phyloP scores from a whole-genome alignment of 495 filamentous ascomycete species.

The Barbatosphaeria neglecta region DNA sequence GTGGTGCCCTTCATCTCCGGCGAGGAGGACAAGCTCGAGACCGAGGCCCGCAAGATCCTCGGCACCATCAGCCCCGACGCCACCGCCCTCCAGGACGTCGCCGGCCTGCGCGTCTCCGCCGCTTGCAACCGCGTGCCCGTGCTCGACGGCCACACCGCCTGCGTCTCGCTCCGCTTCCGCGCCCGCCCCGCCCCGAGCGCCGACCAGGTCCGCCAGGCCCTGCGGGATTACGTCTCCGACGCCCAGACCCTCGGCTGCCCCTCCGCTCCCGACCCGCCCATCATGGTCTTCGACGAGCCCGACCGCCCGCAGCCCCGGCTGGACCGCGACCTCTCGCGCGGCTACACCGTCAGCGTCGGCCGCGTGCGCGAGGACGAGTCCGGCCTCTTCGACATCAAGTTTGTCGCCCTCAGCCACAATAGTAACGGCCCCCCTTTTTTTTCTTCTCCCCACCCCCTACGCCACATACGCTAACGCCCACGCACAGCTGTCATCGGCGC shows the following conservation, averaged over 20 bases:
- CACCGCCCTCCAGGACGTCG: slow-evolving; percentile 55
- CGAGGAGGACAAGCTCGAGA: slow-evolving; percentile 81
- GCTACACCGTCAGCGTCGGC: slow-evolving; percentile 75
- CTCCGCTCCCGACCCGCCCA: slow-evolving; percentile 61
- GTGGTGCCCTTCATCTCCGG: slow-evolving; percentile 79
- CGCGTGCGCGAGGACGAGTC: slow-evolving; percentile 62
- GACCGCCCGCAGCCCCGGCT: slow-evolving; percentile 79
- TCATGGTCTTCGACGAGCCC: slow-evolving; percentile 66
- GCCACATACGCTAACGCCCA: slow-evolving; percentile 2
- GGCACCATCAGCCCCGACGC: slow-evolving; percentile 52
- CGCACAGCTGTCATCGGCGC: slow-evolving; percentile 76
- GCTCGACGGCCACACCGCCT: slow-evolving; percentile 75
- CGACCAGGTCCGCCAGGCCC: slow-evolving; percentile 55
- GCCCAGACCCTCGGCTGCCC: slow-evolving; percentile 63
- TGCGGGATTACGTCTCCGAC: slow-evolving; percentile 64
- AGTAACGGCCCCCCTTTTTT: slow-evolving; percentile 38
- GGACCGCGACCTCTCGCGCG: slow-evolving; percentile 60
- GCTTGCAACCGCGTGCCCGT: slow-evolving; percentile 77
- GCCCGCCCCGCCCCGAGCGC: slow-evolving; percentile 41
- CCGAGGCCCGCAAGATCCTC: slow-evolving; percentile 77
- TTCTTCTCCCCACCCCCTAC: neutral
- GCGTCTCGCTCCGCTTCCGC: slow-evolving; percentile 65
- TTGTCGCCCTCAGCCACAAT: slow-evolving; percentile 75
- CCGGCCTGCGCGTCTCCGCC: slow-evolving; percentile 55
- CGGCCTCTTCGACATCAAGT: slow-evolving; percentile 72